These are phyloP conservation scores for Paracoccidioides lutzii DNA, from an alignment of 2,329 filamentous ascomycete genomes.

Conservation along the genomic window DNA sequence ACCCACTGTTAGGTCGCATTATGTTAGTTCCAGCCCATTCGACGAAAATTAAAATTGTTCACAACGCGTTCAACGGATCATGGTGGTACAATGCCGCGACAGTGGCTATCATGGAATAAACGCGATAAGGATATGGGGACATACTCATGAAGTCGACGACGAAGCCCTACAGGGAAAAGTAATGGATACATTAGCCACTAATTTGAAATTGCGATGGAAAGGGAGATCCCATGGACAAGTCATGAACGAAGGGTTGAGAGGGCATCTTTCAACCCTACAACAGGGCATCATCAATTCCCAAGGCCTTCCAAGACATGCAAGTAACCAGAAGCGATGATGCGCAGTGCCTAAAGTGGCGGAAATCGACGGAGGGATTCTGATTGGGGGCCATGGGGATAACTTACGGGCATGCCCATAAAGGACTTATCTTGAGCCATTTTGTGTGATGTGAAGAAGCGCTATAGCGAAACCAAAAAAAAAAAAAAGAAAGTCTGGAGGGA, in stretches of 20 bases:
- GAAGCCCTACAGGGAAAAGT: constrained; percentile 54
- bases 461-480: constrained; percentile 23
- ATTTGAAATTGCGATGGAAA: constrained; percentile 4
- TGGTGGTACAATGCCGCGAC: constrained; percentile 8
- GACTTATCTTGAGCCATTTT: constrained; percentile 39
- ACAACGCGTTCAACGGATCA: constrained; percentile 1
- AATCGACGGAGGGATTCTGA: background rate
- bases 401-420: constrained; percentile 41
- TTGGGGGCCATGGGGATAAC: constrained; percentile 13
- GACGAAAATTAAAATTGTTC: background rate
- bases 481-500: constrained; percentile 23
- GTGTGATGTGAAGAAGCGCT: constrained; percentile 21
- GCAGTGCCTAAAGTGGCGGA: background rate
- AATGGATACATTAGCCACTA: constrained; percentile 20
- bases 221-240: constrained; percentile 3
- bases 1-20: constrained; percentile 60
- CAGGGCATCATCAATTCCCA: background rate
- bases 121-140: constrained; percentile 31
- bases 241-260: background rate
- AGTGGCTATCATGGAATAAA: background rate
- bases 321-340: background rate
- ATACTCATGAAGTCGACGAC: constrained; percentile 97
- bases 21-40: constrained; percentile 28
- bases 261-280: background rate
- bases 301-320: background rate